Percentiles rank a stretch among this genome's conserved stretches.
Evolutionary conservation across 1,139 yeast genomes (phyloP).

Genomic region (Saccharomyces hybrid): DNA sequence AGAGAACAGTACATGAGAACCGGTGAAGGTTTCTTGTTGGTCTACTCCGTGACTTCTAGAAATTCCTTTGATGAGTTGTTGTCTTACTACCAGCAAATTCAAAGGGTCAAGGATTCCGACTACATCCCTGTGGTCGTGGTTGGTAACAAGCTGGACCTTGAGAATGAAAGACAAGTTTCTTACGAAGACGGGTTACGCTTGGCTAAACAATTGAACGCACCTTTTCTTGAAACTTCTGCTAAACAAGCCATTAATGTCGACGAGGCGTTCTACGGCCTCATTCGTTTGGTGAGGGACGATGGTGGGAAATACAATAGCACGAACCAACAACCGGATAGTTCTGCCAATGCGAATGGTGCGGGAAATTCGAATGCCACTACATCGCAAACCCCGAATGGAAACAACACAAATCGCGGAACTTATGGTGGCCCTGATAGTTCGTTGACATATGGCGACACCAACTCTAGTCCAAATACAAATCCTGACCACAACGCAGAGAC

Average conservation of each 20-base stretch:
- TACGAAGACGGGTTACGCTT: constrained; percentile 73
- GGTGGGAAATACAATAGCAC: constrained; percentile 20
- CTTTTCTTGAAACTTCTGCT: constrained; percentile 86
- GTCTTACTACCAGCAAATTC: constrained; percentile 71
- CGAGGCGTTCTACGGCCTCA: constrained; percentile 73
- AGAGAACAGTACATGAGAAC: constrained; percentile 87
- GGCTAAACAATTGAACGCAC: constrained; percentile 64
- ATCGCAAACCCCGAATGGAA: neutral
- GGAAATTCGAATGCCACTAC: neutral
- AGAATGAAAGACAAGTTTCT: constrained; percentile 67
- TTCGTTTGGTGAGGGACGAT: constrained; percentile 49
- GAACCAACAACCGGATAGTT: neutral
- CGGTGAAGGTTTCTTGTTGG: constrained; percentile 84
- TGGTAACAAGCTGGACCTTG: constrained; percentile 73
- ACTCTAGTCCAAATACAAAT: neutral
- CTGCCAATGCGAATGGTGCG: neutral
- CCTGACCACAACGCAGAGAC: neutral
- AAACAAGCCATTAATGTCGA: constrained; percentile 87
- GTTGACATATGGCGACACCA: neutral
- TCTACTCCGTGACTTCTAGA: constrained; percentile 71
- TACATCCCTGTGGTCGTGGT: constrained; percentile 64
- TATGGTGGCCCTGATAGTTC: neutral
- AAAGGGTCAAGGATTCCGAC: constrained; percentile 71
- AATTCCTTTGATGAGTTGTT: constrained; percentile 70
- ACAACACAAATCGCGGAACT: neutral